Evolutionary conservation across 805 yeast genomes (phyloP).

Genomic region (Lachancea lanzarotensis): DNA sequence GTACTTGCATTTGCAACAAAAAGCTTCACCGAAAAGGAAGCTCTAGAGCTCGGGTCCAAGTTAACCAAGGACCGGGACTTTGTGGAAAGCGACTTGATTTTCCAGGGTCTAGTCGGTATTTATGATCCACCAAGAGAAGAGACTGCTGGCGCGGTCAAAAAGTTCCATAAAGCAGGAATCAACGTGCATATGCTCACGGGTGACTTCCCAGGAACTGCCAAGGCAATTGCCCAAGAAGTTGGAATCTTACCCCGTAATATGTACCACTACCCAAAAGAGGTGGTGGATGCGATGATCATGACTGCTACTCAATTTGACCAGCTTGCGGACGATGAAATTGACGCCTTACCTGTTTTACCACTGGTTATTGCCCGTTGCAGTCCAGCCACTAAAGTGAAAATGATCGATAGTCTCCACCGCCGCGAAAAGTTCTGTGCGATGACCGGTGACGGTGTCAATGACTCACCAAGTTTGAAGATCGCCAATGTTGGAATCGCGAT

Average conservation of each 20-base stretch:
- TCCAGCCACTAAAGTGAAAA: constrained; percentile 86
- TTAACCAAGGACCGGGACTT: constrained; percentile 24
- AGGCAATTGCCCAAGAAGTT: constrained; percentile 77
- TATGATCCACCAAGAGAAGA: constrained; percentile 95
- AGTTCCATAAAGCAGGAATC: constrained; percentile 85
- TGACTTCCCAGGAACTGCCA: constrained; percentile 82
- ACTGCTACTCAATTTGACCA: constrained; percentile 78
- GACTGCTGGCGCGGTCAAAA: constrained; percentile 66
- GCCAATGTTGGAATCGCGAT: constrained; percentile 96
- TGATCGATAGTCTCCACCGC: constrained; percentile 81
- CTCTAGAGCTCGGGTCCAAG: constrained; percentile 23
- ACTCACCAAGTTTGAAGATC: constrained; percentile 91
- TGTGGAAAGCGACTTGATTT: constrained; percentile 58
- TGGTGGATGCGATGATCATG: constrained; percentile 56
- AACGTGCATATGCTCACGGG: constrained; percentile 98
- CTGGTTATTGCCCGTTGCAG: constrained; percentile 91
- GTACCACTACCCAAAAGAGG: constrained; percentile 32
- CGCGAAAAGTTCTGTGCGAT: constrained; percentile 93
- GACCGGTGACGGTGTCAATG: constrained; percentile 99
- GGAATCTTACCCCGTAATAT: constrained; percentile 71
- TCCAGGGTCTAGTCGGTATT: constrained; percentile 87
- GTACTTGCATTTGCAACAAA: constrained; percentile 69
- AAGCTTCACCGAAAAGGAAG: constrained; percentile 27
- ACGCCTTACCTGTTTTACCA: constrained; percentile 69
- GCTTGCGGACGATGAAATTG: constrained; percentile 61